phyloP scores from a whole-genome alignment of 2,329 filamentous ascomycete genomes.

The Coniochaeta sp. region DNA sequence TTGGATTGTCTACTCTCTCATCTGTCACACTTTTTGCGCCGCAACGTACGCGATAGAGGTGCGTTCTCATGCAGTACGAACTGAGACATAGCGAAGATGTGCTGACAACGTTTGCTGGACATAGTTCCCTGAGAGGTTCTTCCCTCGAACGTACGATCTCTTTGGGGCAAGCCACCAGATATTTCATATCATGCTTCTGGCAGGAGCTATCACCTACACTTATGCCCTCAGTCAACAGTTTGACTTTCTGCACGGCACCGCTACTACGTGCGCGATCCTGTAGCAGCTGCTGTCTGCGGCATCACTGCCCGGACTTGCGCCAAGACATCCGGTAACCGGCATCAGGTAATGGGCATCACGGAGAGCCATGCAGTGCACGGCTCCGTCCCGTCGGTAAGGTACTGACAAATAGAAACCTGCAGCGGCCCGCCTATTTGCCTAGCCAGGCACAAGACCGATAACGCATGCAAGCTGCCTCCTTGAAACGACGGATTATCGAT shows the following conservation, averaged over 20 bases:
- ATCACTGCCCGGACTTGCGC: neutral
- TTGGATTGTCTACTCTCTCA: constrained; percentile 28
- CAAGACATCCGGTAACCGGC: neutral
- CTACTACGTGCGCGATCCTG: neutral
- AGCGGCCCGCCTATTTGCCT: neutral
- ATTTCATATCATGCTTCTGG: constrained; percentile 37
- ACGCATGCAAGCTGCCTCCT: neutral
- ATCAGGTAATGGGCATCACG: neutral
- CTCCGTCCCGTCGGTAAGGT: neutral
- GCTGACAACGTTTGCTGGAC: neutral
- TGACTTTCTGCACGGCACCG: neutral
- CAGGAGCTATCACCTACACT: neutral
- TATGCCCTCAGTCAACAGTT: neutral
- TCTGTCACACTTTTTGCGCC: constrained; percentile 29
- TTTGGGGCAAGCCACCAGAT: constrained; percentile 39
- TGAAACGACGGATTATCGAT: neutral
- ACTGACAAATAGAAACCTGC: neutral
- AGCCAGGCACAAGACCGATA: neutral
- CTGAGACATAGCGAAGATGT: neutral
- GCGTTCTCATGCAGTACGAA: neutral
- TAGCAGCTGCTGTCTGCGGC: neutral
- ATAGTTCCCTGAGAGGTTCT: constrained; percentile 35
- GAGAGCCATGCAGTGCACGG: neutral
- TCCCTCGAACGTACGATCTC: constrained; percentile 34
- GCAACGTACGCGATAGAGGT: constrained; percentile 27